Conservation (phyloP, 2,329 filamentous ascomycete genomes). For the Sclerotinia subarctica region DNA sequence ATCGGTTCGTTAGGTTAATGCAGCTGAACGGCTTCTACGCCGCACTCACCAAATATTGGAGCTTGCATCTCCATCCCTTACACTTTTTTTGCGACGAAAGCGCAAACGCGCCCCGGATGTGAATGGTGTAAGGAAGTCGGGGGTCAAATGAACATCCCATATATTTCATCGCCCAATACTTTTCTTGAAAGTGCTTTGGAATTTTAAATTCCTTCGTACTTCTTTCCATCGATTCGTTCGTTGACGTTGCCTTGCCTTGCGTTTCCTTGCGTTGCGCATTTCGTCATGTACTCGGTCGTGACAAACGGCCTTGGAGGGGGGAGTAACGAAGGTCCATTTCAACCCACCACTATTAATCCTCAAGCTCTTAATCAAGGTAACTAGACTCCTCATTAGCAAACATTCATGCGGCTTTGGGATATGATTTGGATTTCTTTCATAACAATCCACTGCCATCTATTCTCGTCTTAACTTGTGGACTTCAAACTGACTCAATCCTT, state of each 20-base stretch:
- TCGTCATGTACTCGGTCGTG: constrained; percentile 23
- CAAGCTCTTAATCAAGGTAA: constrained; percentile 22
- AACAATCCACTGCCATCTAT: not conserved
- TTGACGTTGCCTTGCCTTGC: constrained; percentile 2
- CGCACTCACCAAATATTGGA: constrained; percentile 17
- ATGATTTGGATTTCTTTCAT: not conserved
- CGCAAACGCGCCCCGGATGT: constrained; percentile 21
- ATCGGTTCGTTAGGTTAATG: constrained; percentile 22
- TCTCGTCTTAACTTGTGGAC: constrained; percentile 5
- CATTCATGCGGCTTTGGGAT: not conserved
- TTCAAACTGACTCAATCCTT: constrained; percentile 1
- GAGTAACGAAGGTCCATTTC: constrained; percentile 18
- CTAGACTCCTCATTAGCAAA: not conserved
- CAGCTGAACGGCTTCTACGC: constrained; percentile 22
- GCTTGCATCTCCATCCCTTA: constrained; percentile 13
- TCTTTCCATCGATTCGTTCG: not conserved
- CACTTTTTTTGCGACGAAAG: constrained; percentile 21
- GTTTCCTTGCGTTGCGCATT: constrained; percentile 14
- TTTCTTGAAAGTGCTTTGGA: not conserved
- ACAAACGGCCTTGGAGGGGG: constrained; percentile 22
- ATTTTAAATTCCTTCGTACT: not conserved
- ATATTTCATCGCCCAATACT: constrained; percentile 3
- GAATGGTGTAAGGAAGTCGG: not conserved
- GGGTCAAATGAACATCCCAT: not conserved
- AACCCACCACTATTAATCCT: constrained; percentile 22